Evolutionary conservation across 371 early-diverging fungal genomes (phyloP), one percentile per base, ranked within the genome.

Genomic region (Batrachochytrium dendrobatidis): DNA sequence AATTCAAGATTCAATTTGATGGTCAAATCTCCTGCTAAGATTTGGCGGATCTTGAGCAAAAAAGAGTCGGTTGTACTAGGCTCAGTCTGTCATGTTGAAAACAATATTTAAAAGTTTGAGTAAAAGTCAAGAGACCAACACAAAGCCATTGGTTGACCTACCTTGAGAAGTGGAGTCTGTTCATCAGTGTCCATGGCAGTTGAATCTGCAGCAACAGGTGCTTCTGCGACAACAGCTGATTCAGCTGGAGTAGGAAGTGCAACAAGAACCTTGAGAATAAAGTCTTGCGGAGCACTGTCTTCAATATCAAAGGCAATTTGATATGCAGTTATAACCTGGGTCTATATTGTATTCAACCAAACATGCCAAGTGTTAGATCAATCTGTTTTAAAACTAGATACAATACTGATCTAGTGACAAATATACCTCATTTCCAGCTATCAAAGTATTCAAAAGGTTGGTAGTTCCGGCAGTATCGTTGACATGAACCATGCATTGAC

Each of bases 301-400:
- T 94, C 91, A 44, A 96, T 73, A 60, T 98, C 98, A 69, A 98
- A 98, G 1, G 94, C 94, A 53, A 98, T 87, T 79, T 98, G 97
- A 67, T 89, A 93, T 12, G 94, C 95, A 70, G 89, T 88, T 60
- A 96, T 70, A 55, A 79, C 56, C 52, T 85, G 74, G 63, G 68
- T 35, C 72, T 80, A 51, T 31, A 34, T 10, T 31, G 34, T 53
- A 35, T 24, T 1, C 31, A 59, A 22, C 30, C 7, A 32, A 39
- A 15, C 39, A 39, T n/a, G 39, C n/a, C 39, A n/a, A 39, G 39
- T 39, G 39, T 39, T n/a, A 39, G 39, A 8, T 32, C 25, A 33
- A 33, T 34, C 29, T 58, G 24, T 18, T 17, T 22, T 43, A n/a
- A 43, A 15, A n/a, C n/a, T 24, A 2, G 17, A 22, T 39, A 34